phyloP scores from a whole-genome alignment of 78 protist species.

The Dictyostelium intermedium region DNA sequence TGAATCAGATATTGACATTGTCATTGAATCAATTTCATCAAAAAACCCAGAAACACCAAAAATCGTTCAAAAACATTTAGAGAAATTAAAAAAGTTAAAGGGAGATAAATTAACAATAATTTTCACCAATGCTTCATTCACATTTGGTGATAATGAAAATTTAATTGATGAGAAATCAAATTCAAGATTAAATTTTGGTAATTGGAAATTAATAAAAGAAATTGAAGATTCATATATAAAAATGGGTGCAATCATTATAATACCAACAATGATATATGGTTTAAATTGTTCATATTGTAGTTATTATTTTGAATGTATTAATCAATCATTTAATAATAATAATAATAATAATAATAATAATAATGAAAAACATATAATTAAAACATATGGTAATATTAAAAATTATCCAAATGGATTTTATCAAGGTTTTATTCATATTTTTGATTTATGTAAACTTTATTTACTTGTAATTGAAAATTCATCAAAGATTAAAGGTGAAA shows the following conservation, averaged over 20 bases:
- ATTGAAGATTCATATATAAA: background rate
- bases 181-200: background rate
- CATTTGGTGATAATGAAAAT: background rate
- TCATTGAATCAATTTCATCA: background rate
- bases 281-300: background rate
- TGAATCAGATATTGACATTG: background rate
- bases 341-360: background rate
- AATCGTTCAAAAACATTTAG: background rate
- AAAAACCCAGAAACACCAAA: background rate
- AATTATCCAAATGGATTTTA: background rate
- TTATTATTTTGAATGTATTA: background rate
- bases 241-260: background rate
- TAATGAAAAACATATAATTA: background rate
- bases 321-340: background rate
- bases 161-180: background rate
- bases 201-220: background rate
- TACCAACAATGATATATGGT: conserved; percentile 10
- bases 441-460: background rate
- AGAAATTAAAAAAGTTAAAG: background rate
- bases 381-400: background rate
- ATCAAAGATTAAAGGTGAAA: background rate
- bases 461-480: background rate
- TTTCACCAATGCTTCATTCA: background rate
- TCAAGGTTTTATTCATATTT: background rate
- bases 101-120: background rate